A percentile compares a stretch with the other conserved stretches of the same genome.
These are phyloP conservation scores for Lotus japonicus DNA, from an alignment of 306 rosid genomes.

Conservation along the genomic window DNA sequence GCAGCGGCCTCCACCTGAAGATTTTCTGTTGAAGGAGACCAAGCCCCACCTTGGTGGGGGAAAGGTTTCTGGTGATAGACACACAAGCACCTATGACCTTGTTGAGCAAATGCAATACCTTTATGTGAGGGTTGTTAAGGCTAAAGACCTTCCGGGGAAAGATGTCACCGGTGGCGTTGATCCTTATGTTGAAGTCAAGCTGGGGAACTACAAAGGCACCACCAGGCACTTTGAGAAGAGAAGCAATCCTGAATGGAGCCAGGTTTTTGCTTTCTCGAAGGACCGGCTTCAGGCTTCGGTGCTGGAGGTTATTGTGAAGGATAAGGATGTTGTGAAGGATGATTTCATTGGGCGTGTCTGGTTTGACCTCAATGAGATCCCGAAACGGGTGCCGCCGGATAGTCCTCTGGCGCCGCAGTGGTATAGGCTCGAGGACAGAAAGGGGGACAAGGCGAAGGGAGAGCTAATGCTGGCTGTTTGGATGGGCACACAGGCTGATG, in stretches of 20 bases:
- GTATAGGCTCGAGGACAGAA: constrained; percentile 81
- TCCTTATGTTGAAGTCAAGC: constrained; percentile 84
- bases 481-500: constrained; percentile 99
- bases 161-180: constrained; percentile 93
- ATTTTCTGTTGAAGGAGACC: constrained; percentile 88
- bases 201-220: constrained; percentile 89
- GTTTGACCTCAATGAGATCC: constrained; percentile 80
- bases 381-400: constrained; percentile 90
- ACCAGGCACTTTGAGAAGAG: constrained; percentile 94
- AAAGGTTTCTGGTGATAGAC: constrained; percentile 76
- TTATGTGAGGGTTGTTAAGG: constrained; percentile 87
- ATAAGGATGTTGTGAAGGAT: constrained; percentile 86
- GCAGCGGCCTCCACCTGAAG: constrained; percentile 93
- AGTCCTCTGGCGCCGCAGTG: constrained; percentile 96
- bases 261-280: constrained; percentile 89
- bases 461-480: constrained; percentile 97
- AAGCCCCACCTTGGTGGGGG: constrained; percentile 95
- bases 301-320: constrained; percentile 85
- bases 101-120: constrained; percentile 99
- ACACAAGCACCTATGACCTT: constrained; percentile 85
- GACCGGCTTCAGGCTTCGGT: constrained; percentile 79
- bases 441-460: constrained; percentile 62
- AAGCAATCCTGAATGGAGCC: constrained; percentile 84
- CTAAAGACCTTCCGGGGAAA: constrained; percentile 72
- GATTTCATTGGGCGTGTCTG: constrained; percentile 71